Evolutionary conservation across 352 stramenopile genomes (phyloP).

Genomic region (Globisporangium canariense): DNA sequence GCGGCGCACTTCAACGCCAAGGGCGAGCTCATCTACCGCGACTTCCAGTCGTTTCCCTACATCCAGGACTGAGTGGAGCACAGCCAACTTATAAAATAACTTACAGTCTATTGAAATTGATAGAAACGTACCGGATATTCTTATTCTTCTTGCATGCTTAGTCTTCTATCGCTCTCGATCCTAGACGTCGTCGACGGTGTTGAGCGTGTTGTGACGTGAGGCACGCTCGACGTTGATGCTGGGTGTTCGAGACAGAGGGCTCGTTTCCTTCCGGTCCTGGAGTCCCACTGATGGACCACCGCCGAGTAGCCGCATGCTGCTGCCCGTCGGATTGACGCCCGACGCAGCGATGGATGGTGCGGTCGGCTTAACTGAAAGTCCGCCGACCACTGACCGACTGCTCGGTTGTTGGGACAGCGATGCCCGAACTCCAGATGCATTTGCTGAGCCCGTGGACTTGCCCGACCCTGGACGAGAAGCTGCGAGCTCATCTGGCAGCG

Average conservation of each 20-base stretch:
- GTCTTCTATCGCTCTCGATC: background rate
- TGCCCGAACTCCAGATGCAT: constrained; percentile 3
- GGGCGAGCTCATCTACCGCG: constrained; percentile 53
- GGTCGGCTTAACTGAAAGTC: background rate
- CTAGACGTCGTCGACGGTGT: constrained; percentile 13
- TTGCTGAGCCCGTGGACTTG: background rate
- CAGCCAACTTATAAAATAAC: background rate
- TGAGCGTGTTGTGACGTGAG: constrained; percentile 9
- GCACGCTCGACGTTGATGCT: constrained; percentile 1
- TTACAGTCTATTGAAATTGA: constrained; percentile 4
- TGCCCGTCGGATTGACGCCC: background rate
- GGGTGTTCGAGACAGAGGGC: background rate
- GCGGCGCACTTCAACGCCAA: constrained; percentile 55
- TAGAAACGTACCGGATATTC: background rate
- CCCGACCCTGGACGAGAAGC: background rate
- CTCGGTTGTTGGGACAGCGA: constrained; percentile 16
- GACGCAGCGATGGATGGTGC: background rate
- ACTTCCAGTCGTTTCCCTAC: constrained; percentile 73
- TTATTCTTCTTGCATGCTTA: background rate
- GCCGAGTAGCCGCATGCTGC: background rate
- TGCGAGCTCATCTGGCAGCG: background rate
- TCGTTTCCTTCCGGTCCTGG: constrained; percentile 4
- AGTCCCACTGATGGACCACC: too few species aligned
- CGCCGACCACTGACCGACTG: background rate
- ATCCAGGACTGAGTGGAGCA: constrained; percentile 49